phyloP scores from a whole-genome alignment of 2,329 filamentous ascomycete species.

The Alternaria gansuensis region DNA sequence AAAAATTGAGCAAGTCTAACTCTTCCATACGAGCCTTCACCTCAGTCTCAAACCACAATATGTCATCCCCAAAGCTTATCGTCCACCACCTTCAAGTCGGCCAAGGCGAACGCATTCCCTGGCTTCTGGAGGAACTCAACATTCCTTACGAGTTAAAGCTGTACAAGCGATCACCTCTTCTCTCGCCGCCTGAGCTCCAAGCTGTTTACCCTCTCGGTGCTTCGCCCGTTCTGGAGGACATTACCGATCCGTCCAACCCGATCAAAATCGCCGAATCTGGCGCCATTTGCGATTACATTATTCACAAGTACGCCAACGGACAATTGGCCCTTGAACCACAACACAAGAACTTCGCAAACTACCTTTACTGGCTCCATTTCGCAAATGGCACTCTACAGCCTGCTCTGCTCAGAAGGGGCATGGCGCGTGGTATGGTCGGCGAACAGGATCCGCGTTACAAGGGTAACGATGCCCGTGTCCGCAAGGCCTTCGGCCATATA shows the following conservation, averaged over 20 bases:
- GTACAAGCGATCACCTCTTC: conserved; percentile 59
- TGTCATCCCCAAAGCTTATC: conserved; percentile 41
- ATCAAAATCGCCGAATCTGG: conserved; percentile 67
- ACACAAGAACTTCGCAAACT: conserved; percentile 65
- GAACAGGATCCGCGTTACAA: conserved; percentile 51
- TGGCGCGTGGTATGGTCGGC: conserved; percentile 39
- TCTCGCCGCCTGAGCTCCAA: conserved; percentile 47
- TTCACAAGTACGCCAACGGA: conserved; percentile 60
- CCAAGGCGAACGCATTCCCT: conserved; percentile 71
- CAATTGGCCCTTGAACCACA: conserved; percentile 58
- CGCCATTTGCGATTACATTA: conserved; percentile 70
- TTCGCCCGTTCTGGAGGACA: conserved; percentile 69
- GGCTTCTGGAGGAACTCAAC: conserved; percentile 70
- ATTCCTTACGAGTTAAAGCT: conserved; percentile 62
- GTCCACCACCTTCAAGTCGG: conserved; percentile 57
- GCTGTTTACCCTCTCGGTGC: conserved; percentile 58
- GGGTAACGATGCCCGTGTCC: conserved; percentile 47
- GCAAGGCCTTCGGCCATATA: conserved; percentile 55
- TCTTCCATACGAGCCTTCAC: background rate
- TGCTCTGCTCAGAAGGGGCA: conserved; percentile 43
- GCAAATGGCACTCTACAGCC: conserved; percentile 56
- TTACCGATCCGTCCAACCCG: conserved; percentile 53
- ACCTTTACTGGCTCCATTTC: conserved; percentile 72
- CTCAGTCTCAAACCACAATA: conserved; percentile 9
- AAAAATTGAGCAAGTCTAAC: background rate